A percentile compares a stretch with the other conserved stretches of the same genome.
Conservation (phyloP, 768 basidiomycete genomes). For the Holtermanniella nyarrowii region DNA sequence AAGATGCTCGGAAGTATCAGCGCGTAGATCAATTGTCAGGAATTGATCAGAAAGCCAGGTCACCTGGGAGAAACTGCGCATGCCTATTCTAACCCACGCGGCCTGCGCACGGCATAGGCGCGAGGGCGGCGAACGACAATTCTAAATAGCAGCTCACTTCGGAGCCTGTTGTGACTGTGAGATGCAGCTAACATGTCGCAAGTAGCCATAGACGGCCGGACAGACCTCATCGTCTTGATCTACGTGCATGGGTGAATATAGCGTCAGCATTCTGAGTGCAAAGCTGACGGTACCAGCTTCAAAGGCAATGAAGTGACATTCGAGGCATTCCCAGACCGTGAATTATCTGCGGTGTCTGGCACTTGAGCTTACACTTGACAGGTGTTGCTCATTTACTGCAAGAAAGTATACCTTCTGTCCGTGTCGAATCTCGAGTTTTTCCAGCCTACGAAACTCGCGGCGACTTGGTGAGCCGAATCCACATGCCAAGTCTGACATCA, state of each 20-base stretch:
- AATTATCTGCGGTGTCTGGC: slow-evolving; percentile 1
- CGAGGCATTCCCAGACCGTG: slow-evolving; percentile 58
- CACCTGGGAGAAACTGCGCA: too few species aligned
- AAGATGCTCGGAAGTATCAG: too few species aligned
- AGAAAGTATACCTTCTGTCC: slow-evolving; percentile 51
- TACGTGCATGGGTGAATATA: slow-evolving; percentile 40
- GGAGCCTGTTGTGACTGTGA: too few species aligned
- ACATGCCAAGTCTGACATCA: slow-evolving; percentile 31
- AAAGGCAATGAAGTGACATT: slow-evolving; percentile 43
- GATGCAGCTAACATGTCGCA: not conserved
- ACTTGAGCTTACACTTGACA: not conserved
- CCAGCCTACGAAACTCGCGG: slow-evolving; percentile 93
- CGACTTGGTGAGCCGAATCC: slow-evolving; percentile 54
- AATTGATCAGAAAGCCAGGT: too few species aligned
- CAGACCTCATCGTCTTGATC: slow-evolving; percentile 38
- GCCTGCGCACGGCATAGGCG: too few species aligned
- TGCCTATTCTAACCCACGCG: too few species aligned
- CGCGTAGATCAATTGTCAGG: too few species aligned
- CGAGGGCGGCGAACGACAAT: too few species aligned
- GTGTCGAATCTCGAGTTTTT: slow-evolving; percentile 68
- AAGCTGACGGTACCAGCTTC: slow-evolving; percentile 24
- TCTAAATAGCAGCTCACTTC: too few species aligned
- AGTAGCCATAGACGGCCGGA: not conserved
- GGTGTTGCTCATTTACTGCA: slow-evolving; percentile 61
- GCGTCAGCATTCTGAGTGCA: not conserved